Conservation (phyloP, 495 filamentous ascomycete species). For the Neurospora sp. region DNA sequence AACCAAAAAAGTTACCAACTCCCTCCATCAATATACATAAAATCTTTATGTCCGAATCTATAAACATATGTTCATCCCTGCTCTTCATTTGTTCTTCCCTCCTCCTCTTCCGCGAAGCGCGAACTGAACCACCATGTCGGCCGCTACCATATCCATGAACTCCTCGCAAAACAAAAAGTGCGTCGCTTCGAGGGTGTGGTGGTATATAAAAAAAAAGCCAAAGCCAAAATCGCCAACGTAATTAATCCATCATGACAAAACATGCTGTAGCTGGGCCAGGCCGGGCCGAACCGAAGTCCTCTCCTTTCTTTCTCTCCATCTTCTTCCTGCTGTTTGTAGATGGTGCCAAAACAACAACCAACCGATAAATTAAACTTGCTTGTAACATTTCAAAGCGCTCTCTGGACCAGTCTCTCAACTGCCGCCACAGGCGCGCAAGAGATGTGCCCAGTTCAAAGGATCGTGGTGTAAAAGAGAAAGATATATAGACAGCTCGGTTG, state of each 20-base stretch:
- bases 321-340: background rate
- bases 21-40: background rate
- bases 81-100: background rate
- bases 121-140: background rate
- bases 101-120: background rate
- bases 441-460: background rate
- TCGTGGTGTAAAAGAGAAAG: background rate
- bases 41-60: background rate
- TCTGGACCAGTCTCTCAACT: background rate
- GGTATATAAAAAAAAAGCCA: background rate
- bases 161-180: background rate
- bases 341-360: background rate
- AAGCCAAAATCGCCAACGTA: background rate
- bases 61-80: background rate
- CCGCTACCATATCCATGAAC: background rate
- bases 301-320: background rate
- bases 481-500: conserved; percentile 2
- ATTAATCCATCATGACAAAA: background rate
- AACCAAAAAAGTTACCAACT: background rate
- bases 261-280: background rate
- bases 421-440: background rate
- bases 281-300: background rate
- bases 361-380: background rate
- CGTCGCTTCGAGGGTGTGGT: background rate
- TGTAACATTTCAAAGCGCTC: background rate